A percentile compares a stretch with the other conserved stretches of the same genome.
Conservation (phyloP, 163 green algal species). For the Scenedesmus sp. region DNA sequence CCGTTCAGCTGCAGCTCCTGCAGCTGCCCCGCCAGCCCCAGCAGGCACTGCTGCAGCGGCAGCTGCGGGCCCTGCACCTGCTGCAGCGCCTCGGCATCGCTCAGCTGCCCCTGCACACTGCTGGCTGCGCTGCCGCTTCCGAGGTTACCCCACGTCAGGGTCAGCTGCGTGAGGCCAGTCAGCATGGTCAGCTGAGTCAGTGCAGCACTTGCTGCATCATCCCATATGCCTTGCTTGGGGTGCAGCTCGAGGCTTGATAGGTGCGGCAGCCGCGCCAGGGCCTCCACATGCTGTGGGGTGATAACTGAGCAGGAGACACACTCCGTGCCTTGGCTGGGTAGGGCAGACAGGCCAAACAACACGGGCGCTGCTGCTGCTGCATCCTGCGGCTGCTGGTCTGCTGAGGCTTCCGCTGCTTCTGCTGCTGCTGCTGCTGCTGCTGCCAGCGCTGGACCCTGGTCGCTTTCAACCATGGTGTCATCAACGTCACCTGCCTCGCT, state of each 20-base stretch:
- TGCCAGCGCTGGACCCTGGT: background rate
- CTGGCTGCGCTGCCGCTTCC: background rate
- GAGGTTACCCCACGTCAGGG: slow-evolving; percentile 32
- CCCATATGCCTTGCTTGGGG: slow-evolving; percentile 31
- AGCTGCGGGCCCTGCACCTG: background rate
- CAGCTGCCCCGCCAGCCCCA: slow-evolving; percentile 22
- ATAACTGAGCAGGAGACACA: slow-evolving; percentile 33
- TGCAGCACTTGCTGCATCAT: slow-evolving; percentile 1
- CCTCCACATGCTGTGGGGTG: slow-evolving; percentile 29
- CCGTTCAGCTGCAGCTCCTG: slow-evolving; percentile 36
- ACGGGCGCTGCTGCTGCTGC: slow-evolving; percentile 14
- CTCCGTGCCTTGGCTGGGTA: background rate
- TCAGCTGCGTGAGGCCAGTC: slow-evolving; percentile 11
- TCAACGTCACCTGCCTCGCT: background rate
- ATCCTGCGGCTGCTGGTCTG: background rate
- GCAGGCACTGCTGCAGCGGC: slow-evolving; percentile 42
- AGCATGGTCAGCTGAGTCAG: slow-evolving; percentile 22
- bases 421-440: slow-evolving; percentile 16
- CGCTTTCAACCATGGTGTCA: background rate
- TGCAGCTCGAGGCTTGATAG: slow-evolving; percentile 39
- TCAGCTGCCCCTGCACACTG: background rate
- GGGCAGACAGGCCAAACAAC: background rate
- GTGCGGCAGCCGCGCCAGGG: slow-evolving; percentile 30
- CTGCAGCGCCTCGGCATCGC: background rate
- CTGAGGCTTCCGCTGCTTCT: slow-evolving; percentile 1